Base-by-base conservation (phyloP, 805 yeast genomes). In the Hagleromyces aurorensis region DNA sequence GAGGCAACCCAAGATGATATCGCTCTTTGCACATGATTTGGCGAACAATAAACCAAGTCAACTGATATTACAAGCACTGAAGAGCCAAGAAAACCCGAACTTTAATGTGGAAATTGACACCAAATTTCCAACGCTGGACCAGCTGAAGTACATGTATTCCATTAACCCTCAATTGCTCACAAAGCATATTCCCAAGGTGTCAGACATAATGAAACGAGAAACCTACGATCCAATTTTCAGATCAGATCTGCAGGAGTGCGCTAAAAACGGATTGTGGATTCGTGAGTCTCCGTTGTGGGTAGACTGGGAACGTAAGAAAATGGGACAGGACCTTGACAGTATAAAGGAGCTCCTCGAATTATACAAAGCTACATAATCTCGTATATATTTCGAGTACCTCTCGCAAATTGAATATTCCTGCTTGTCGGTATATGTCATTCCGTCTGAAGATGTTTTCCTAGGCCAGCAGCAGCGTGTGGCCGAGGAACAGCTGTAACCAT, bases 1-100 rank as follows among this genome's bases (percentile, higher is more conserved):
- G 40, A 37, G 41, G 10, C 55, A 60, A 13, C 67, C 72, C 2
- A 64, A 74, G 12, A 57, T 62, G 2, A 61, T 70, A 29, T 62
- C 75, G 4, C 33, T 71, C 20, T 71, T 67, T 29, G 39, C 56
- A 25, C 49, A 54, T 30, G 46, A 46, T 19, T 23, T 46, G 13
- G 44, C 36, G 18, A 16, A 21, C 15, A 37, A 41, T 51, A 46
- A 47, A 28, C 55, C 53, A 15, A 27, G 43, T 6, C 36, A 36
- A 23, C 16, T 29, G 12, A 21, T 47, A 11, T 32, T 44, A 15
- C 34, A 38, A 13, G 32, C 27, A 18, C 23, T 48, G 25, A 40
- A 35, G 18, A 33, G 40, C n/a, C 40, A 40, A 13, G 33, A 42
- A 9, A 15, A 32, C 11, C 32, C 32, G 15, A 36, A 36, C 17